These are phyloP conservation scores for Warburgia ugandensis DNA, from an alignment of 164 flowering plant genomes.

Conservation along the genomic window DNA sequence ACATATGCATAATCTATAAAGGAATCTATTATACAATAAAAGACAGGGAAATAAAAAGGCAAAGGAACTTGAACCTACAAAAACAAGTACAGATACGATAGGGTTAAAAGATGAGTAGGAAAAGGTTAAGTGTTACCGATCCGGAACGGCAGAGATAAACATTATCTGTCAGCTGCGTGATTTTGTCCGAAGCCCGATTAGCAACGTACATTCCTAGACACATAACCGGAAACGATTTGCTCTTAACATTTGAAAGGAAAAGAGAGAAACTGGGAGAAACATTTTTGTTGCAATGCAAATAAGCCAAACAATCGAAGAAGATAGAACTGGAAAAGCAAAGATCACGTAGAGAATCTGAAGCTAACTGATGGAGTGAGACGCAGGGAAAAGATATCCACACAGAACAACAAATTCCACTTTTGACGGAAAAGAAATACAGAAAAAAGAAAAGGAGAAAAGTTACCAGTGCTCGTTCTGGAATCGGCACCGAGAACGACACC, in stretches of 20 bases:
- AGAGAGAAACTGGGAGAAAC: too few species aligned
- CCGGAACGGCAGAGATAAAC: conserved; percentile 89
- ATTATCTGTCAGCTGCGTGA: conserved; percentile 85
- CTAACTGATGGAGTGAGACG: background rate
- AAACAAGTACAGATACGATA: background rate
- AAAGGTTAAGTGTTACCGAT: conserved; percentile 51
- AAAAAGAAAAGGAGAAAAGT: background rate
- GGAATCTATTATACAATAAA: too few species aligned
- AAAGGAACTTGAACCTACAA: background rate
- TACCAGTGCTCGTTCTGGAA: conserved; percentile 87
- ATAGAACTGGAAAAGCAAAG: background rate
- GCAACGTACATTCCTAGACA: conserved; percentile 73
- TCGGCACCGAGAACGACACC: conserved; percentile 91
- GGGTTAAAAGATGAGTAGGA: background rate
- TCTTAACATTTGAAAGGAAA: background rate
- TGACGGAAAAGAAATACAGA: too few species aligned
- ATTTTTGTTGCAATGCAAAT: background rate
- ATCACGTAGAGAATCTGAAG: background rate
- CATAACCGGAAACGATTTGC: background rate
- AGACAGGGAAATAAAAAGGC: background rate
- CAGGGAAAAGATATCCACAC: background rate
- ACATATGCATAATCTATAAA: too few species aligned
- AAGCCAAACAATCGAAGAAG: background rate
- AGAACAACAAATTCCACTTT: background rate
- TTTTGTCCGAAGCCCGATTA: conserved; percentile 85